These are phyloP conservation scores for Fusarium robinianum DNA, from an alignment of 2,329 filamentous ascomycete species.

Conservation along the genomic window DNA sequence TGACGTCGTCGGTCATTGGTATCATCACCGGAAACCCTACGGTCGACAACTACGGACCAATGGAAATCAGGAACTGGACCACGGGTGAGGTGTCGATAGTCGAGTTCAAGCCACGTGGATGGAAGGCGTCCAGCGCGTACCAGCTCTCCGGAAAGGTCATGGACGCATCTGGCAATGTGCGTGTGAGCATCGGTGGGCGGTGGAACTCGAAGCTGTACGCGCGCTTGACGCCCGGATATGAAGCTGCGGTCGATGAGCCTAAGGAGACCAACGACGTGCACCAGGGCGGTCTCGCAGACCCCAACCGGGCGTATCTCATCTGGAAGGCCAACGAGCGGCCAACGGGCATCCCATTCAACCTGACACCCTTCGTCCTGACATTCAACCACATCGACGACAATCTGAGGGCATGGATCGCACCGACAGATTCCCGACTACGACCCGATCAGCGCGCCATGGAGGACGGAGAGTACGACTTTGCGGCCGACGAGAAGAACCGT, in stretches of 20 bases:
- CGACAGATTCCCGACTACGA: conserved; percentile 89
- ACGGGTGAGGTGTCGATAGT: conserved; percentile 88
- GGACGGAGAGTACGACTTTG: conserved; percentile 94
- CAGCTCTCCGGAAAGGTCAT: conserved; percentile 86
- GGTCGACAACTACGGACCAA: conserved; percentile 96
- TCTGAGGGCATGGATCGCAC: conserved; percentile 77
- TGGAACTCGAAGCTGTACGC: conserved; percentile 99
- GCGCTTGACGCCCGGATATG: conserved; percentile 87
- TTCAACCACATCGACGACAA: conserved; percentile 90
- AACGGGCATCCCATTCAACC: conserved; percentile 88
- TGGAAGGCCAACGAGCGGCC: conserved; percentile 89
- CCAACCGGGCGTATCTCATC: conserved; percentile 81
- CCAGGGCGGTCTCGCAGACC: conserved; percentile 62
- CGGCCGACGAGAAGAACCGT: conserved; percentile 90
- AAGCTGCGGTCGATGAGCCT: conserved; percentile 69
- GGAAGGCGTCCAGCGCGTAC: conserved; percentile 92
- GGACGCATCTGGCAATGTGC: conserved; percentile 76
- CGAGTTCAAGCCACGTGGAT: conserved; percentile 93
- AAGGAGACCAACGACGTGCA: conserved; percentile 46
- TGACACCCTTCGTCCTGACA: conserved; percentile 93
- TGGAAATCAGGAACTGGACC: conserved; percentile 97
- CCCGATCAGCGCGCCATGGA: conserved; percentile 99
- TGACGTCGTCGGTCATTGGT: conserved; percentile 94
- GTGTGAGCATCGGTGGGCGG: conserved; percentile 87
- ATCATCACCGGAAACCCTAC: conserved; percentile 97